Percentiles rank a stretch among this genome's conserved stretches.
phyloP scores from a whole-genome alignment of 1,284 basidiomycete species.

The Leccinum subrobustum region DNA sequence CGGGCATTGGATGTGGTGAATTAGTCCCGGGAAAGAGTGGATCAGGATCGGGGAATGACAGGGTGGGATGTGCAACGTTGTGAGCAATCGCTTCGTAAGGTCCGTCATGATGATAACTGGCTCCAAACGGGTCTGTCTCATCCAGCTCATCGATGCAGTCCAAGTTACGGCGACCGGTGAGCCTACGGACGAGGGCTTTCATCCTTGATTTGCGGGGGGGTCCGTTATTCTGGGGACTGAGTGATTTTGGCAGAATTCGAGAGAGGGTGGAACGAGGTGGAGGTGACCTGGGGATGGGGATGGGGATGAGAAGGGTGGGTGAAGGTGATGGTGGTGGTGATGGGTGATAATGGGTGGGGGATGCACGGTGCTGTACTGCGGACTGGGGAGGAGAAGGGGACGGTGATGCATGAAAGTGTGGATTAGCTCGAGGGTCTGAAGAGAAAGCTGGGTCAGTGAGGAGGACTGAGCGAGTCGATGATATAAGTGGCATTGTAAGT shows the following conservation, averaged over 20 bases:
- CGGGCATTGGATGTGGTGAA: slow-evolving; percentile 1
- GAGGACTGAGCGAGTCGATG: slow-evolving; percentile 14
- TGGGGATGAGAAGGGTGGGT: not conserved
- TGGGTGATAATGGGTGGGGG: not conserved
- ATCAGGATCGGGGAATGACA: slow-evolving; percentile 5
- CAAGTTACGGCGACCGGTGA: slow-evolving; percentile 42
- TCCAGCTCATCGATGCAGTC: slow-evolving; percentile 76
- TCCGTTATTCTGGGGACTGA: not conserved
- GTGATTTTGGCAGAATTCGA: not conserved
- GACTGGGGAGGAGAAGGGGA: not conserved
- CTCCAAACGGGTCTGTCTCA: slow-evolving; percentile 64
- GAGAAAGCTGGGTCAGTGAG: slow-evolving; percentile 58
- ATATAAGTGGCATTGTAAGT: slow-evolving; percentile 3
- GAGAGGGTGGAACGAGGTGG: not conserved
- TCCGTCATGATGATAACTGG: slow-evolving; percentile 59
- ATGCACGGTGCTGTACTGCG: not conserved
- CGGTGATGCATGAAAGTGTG: slow-evolving; percentile 32
- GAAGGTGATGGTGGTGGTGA: not conserved
- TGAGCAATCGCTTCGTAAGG: slow-evolving; percentile 61
- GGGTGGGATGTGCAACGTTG: slow-evolving; percentile 12
- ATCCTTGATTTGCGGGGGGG: slow-evolving; percentile 20
- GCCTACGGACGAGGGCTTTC: slow-evolving; percentile 28
- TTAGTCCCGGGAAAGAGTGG: slow-evolving; percentile 6
- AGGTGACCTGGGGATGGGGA: not conserved
- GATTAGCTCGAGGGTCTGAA: slow-evolving; percentile 48